Conservation (phyloP, 768 basidiomycete species). For the Trametes maxima region DNA sequence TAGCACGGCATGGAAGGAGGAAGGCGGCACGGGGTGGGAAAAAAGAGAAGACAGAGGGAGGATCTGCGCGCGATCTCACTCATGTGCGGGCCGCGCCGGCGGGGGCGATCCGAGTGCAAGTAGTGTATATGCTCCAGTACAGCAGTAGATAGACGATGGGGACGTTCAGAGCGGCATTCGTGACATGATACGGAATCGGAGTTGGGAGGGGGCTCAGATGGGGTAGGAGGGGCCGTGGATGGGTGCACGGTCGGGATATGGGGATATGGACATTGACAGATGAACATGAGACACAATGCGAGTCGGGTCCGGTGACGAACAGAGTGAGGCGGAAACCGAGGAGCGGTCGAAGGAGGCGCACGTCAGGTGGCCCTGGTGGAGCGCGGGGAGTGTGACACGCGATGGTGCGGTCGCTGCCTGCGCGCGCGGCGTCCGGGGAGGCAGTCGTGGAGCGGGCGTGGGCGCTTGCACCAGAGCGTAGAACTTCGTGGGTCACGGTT, state of each 20-base stretch:
- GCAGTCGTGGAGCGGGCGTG: conserved; percentile 1
- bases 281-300: neutral
- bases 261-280: neutral
- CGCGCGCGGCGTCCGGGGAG: neutral
- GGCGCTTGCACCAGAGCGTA: neutral
- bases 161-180: conserved; percentile 1
- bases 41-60: no score
- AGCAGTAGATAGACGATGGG: conserved; percentile 20
- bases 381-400: neutral
- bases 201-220: neutral
- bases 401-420: neutral
- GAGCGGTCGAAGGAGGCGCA: neutral
- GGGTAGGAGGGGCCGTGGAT: neutral
- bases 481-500: conserved; percentile 27
- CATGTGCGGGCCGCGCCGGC: neutral
- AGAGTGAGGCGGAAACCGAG: neutral
- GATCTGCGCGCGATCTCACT: conserved; percentile 10
- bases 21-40: no score
- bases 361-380: conserved; percentile 13
- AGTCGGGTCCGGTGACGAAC: neutral
- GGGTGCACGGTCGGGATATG: neutral
- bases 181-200: neutral
- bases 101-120: conserved; percentile 20
- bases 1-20: no score
- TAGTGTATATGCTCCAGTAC: conserved; percentile 26